These are phyloP conservation scores for Clonostachys rhizophaga DNA, from an alignment of 2,329 filamentous ascomycete genomes.

Conservation along the genomic window DNA sequence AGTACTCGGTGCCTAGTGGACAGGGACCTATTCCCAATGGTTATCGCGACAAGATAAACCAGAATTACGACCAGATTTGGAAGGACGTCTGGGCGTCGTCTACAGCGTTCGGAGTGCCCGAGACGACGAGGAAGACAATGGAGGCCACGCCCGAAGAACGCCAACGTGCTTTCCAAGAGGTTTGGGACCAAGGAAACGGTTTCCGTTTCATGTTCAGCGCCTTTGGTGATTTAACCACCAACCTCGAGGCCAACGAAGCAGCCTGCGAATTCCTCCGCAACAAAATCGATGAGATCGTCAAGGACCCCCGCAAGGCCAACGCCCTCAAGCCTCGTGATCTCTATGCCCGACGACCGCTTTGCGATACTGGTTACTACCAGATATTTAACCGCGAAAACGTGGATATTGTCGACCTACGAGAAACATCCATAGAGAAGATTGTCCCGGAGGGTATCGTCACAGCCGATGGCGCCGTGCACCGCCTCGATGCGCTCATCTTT, in stretches of 20 bases:
- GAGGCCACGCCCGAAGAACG: slow-evolving; percentile 17
- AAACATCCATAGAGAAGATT: slow-evolving; percentile 31
- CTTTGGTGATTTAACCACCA: slow-evolving; percentile 6
- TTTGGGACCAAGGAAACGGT: slow-evolving; percentile 19
- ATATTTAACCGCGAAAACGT: slow-evolving; percentile 40
- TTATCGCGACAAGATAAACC: slow-evolving; percentile 8
- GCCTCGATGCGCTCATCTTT: slow-evolving; percentile 27
- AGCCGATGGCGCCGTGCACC: slow-evolving; percentile 19
- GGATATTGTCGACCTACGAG: slow-evolving; percentile 36
- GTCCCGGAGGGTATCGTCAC: slow-evolving; percentile 25
- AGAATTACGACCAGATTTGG: slow-evolving; percentile 19
- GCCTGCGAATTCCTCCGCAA: slow-evolving; percentile 12
- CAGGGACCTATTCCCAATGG: slow-evolving; percentile 1
- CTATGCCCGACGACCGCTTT: slow-evolving; percentile 3
- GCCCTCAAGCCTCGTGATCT: slow-evolving; percentile 7
- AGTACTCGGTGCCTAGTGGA: slow-evolving; percentile 7
- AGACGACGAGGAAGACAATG: slow-evolving; percentile 16
- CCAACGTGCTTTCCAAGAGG: slow-evolving; percentile 12
- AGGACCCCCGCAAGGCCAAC: slow-evolving; percentile 10
- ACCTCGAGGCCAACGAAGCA: slow-evolving; percentile 13
- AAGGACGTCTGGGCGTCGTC: slow-evolving; percentile 10
- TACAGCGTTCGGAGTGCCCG: slow-evolving; percentile 19
- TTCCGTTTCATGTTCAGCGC: slow-evolving; percentile 21
- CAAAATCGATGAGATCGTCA: slow-evolving; percentile 13
- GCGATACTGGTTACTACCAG: slow-evolving; percentile 43